phyloP scores from a whole-genome alignment of 164 flowering plant species.

The Stephania japonica region DNA sequence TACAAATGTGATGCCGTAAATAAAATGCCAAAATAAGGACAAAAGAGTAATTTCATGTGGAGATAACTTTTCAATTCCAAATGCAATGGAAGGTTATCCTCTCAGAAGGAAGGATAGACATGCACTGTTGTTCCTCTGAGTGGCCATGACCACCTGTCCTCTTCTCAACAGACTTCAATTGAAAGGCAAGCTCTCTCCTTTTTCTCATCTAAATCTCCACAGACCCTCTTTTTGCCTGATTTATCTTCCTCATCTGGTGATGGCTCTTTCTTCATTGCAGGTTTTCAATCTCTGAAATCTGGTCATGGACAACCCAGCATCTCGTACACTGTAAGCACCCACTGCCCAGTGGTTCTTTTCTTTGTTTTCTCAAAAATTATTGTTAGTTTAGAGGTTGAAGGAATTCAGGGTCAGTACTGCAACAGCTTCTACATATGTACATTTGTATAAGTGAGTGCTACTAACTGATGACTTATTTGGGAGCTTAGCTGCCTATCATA shows the following conservation, averaged over 20 bases:
- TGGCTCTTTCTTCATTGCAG: slow-evolving; percentile 6
- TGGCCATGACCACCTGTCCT: slow-evolving; percentile 1
- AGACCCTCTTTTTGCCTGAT: not conserved
- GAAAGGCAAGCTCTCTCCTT: not conserved
- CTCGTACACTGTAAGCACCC: slow-evolving; percentile 16
- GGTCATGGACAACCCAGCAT: slow-evolving; percentile 9
- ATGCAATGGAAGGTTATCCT: not conserved
- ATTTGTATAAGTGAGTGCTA: not conserved
- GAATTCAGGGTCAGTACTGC: not conserved
- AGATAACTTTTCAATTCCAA: not conserved
- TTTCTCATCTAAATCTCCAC: not conserved
- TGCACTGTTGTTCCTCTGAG: not conserved
- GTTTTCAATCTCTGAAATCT: slow-evolving; percentile 9
- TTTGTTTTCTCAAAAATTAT: not conserved
- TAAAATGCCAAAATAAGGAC: not conserved
- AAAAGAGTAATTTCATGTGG: not conserved
- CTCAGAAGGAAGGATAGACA: not conserved
- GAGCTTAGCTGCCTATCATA: too few species aligned
- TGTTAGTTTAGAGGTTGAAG: not conserved
- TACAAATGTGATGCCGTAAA: not conserved
- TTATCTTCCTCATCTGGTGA: not conserved
- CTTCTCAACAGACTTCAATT: slow-evolving; percentile 1
- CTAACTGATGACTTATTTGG: too few species aligned
- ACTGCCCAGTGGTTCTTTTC: not conserved
- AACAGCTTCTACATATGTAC: not conserved